These are phyloP conservation scores for Croton laevigatus DNA, from an alignment of 441 rosid genomes.

Conservation along the genomic window DNA sequence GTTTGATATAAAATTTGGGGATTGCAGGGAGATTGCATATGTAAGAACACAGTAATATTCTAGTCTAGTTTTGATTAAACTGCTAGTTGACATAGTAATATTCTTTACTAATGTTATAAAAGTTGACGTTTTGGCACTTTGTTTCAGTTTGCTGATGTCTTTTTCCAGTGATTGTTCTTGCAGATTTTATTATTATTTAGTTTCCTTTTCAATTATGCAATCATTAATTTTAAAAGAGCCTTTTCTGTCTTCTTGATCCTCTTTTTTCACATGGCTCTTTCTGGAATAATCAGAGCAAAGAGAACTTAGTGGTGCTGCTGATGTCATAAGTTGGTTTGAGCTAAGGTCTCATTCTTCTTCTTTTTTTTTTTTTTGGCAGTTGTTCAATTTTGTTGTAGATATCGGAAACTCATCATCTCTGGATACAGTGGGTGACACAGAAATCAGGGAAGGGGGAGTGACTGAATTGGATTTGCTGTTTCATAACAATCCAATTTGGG, in stretches of 20 bases:
- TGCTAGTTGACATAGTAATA: not conserved
- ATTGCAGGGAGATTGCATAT: not conserved
- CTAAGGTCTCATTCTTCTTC: slow-evolving; percentile 56
- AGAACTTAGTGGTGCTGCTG: slow-evolving; percentile 72
- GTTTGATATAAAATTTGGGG: not conserved
- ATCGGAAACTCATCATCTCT: slow-evolving; percentile 72
- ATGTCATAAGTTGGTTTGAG: slow-evolving; percentile 72
- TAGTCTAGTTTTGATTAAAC: not conserved
- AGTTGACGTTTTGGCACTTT: not conserved
- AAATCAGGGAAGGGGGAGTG: slow-evolving; percentile 58
- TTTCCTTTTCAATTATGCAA: not conserved
- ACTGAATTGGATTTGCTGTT: slow-evolving; percentile 80
- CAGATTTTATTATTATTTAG: not conserved
- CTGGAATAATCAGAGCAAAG: slow-evolving; percentile 49
- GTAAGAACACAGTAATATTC: not conserved
- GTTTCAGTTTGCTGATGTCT: not conserved
- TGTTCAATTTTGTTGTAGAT: slow-evolving; percentile 61
- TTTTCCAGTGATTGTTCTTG: not conserved
- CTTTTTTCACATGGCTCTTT: slow-evolving; percentile 7
- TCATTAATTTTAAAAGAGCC: not conserved
- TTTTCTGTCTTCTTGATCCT: not conserved
- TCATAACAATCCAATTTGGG: slow-evolving; percentile 37
- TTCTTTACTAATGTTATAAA: not conserved
- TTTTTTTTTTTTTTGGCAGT: slow-evolving; percentile 68
- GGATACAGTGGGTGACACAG: slow-evolving; percentile 38